These are phyloP conservation scores for Acacia pycnantha DNA, from an alignment of 331 rosid genomes.

Conservation along the genomic window DNA sequence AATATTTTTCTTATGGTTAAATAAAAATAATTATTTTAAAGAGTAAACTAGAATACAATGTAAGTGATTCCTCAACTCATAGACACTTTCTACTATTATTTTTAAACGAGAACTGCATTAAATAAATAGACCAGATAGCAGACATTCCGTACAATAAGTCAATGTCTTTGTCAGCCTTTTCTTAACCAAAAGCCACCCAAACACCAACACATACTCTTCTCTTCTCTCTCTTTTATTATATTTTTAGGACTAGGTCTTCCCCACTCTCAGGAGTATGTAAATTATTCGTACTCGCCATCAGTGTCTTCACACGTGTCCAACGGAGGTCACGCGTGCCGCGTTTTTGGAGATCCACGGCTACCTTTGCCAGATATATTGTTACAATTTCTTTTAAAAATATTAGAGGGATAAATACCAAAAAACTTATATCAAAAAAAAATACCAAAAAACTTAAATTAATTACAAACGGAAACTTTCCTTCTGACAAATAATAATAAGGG, in stretches of 20 bases:
- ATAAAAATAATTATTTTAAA: no score
- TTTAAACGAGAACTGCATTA: neutral
- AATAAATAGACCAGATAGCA: neutral
- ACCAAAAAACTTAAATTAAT: no score
- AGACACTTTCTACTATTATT: neutral
- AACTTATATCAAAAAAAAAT: no score
- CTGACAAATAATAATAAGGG: no score
- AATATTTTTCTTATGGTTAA: no score
- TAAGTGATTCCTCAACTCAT: neutral
- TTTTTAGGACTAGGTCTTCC: neutral
- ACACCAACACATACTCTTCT: constrained; percentile 8
- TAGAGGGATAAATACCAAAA: no score
- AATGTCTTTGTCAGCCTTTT: constrained; percentile 56
- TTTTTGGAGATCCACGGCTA: neutral
- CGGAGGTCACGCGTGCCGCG: neutral
- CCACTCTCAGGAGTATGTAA: neutral
- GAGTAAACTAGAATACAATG: no score
- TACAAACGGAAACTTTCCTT: no score
- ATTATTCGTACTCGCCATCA: neutral
- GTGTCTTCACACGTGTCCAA: neutral
- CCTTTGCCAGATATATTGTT: neutral
- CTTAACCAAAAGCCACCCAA: constrained; percentile 31
- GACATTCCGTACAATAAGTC: constrained; percentile 49
- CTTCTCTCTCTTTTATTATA: constrained; percentile 25
- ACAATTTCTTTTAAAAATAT: no score